Percentiles rank a stretch among this genome's conserved stretches.
Evolutionary conservation across 2,329 filamentous ascomycete species (phyloP).

Genomic region (Aspergillus tanneri): DNA sequence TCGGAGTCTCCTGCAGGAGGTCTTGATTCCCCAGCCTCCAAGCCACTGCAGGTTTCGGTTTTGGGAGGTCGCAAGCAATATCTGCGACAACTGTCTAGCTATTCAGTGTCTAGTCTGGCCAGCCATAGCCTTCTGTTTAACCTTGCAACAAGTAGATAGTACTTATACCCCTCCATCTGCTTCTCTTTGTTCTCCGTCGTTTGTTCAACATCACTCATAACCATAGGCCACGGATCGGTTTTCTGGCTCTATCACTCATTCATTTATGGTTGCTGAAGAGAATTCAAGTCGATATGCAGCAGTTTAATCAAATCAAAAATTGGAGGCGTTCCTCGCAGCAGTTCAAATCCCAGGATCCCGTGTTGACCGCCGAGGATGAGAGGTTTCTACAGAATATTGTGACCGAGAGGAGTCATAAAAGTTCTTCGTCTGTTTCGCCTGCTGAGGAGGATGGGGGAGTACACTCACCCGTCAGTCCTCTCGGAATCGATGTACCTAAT

Average conservation of each 20-base stretch:
- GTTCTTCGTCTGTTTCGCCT: not conserved
- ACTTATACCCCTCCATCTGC: not conserved
- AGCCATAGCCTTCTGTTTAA: not conserved
- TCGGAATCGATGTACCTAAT: conserved; percentile 49
- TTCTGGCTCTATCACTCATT: not conserved
- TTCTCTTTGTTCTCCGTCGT: not conserved
- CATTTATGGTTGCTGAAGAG: not conserved
- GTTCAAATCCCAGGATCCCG: conserved; percentile 37
- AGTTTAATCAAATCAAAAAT: conserved; percentile 44
- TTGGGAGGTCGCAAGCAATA: not conserved
- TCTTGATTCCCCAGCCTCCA: not conserved
- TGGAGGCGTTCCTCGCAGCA: conserved; percentile 38
- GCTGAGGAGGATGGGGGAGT: conserved; percentile 9
- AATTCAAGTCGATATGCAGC: conserved; percentile 36
- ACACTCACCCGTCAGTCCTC: conserved; percentile 23
- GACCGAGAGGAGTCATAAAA: conserved; percentile 42
- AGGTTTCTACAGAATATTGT: conserved; percentile 55
- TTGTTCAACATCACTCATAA: not conserved
- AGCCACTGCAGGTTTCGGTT: not conserved
- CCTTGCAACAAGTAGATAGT: not conserved
- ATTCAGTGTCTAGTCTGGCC: not conserved
- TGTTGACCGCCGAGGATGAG: conserved; percentile 63
- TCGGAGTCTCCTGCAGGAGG: not conserved
- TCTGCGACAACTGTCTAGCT: not conserved
- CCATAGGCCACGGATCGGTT: too few relatives aligned